Evolutionary conservation across 345 rosid genomes (phyloP).

Genomic region (Eucalyptus regnans): DNA sequence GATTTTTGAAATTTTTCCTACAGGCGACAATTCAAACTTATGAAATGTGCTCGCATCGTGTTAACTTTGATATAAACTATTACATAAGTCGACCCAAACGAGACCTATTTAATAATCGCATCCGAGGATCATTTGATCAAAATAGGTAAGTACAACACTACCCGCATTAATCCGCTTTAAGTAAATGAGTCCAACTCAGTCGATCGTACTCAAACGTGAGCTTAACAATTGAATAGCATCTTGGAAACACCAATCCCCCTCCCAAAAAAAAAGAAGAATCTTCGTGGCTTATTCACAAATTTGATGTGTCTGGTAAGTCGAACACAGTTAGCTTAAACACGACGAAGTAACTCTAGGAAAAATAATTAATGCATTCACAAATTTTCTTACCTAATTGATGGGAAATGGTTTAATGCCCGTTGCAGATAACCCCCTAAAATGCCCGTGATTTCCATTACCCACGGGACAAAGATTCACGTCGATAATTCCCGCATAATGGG

Average conservation of each 20-base stretch:
- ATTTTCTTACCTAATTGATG: not conserved
- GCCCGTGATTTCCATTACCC: not conserved
- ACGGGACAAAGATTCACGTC: accelerated
- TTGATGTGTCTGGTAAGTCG: not conserved
- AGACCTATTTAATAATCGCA: not conserved
- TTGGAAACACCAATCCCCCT: too few relatives aligned
- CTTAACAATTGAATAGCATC: not conserved
- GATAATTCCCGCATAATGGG: not conserved
- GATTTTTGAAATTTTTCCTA: not conserved
- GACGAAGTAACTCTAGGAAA: too few relatives aligned
- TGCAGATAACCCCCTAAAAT: not conserved
- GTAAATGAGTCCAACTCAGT: not conserved
- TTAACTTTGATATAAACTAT: accelerated
- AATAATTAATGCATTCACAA: not conserved
- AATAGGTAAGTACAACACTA: not conserved
- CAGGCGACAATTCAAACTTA: accelerated
- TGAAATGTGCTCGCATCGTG: accelerated
- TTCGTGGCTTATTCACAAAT: not conserved
- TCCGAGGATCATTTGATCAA: accelerated
- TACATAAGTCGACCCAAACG: accelerated
- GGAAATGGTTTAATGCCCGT: not conserved
- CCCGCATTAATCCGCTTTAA: not conserved
- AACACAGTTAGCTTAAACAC: too few relatives aligned
- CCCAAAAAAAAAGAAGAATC: too few relatives aligned
- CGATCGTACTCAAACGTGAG: not conserved